phyloP scores from a whole-genome alignment of 257 asterid species.

The Plantago major region DNA sequence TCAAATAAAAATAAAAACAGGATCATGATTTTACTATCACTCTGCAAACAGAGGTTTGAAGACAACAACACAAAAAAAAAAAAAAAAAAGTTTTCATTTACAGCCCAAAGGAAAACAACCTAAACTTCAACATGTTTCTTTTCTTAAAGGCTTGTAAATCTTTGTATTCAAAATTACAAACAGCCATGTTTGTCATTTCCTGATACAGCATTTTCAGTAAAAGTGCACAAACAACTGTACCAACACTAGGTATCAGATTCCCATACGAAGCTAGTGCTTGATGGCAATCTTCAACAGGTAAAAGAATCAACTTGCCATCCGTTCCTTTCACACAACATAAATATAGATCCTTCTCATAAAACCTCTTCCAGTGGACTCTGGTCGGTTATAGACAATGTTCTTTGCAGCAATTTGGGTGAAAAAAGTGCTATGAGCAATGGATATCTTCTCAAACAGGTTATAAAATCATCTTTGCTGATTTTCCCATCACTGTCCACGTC shows the following conservation, averaged over 20 bases:
- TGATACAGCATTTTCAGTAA: conserved; percentile 16
- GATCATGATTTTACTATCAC: too few relatives aligned
- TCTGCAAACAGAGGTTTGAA: too few relatives aligned
- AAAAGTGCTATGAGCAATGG: conserved; percentile 78
- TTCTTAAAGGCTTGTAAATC: not conserved
- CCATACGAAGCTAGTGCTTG: not conserved
- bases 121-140: too few relatives aligned
- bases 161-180: not conserved
- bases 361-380: conserved; percentile 31
- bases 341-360: conserved; percentile 10
- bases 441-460: conserved; percentile 47
- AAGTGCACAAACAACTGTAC: not conserved
- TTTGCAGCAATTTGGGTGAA: conserved; percentile 37
- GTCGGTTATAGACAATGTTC: conserved; percentile 20
- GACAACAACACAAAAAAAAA: too few relatives aligned
- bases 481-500: conserved; percentile 65
- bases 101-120: not conserved
- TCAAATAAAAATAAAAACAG: too few relatives aligned
- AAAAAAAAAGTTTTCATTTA: too few relatives aligned
- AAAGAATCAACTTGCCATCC: conserved; percentile 14
- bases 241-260: conserved; percentile 6
- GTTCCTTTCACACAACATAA: conserved; percentile 4
- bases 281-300: conserved; percentile 10
- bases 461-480: conserved; percentile 64
- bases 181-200: conserved; percentile 5